phyloP scores from a whole-genome alignment of 2,329 filamentous ascomycete species.

The Scedosporium minutisporum region DNA sequence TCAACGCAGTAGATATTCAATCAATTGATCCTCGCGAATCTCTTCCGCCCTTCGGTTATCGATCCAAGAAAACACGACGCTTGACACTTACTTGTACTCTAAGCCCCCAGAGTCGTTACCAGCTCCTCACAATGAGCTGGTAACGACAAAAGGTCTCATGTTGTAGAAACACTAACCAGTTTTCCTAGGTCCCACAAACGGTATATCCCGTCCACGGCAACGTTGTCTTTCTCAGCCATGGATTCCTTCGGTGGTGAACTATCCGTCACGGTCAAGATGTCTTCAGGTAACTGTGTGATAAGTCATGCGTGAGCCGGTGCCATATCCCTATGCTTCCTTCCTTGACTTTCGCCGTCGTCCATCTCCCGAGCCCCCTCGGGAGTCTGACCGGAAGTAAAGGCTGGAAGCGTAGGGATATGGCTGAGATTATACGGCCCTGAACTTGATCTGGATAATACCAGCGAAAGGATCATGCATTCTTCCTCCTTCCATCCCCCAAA shows the following conservation, averaged over 20 bases:
- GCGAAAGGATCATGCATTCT: conserved; percentile 94
- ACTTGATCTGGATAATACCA: conserved; percentile 99
- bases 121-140: not conserved
- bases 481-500: conserved; percentile 31
- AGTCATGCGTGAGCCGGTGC: conserved; percentile 7
- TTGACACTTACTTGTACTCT: not conserved
- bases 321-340: not conserved
- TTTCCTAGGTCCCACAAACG: not conserved
- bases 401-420: not conserved
- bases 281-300: conserved; percentile 7
- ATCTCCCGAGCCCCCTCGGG: not conserved
- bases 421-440: conserved; percentile 85
- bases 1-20: too few relatives aligned
- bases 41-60: not conserved
- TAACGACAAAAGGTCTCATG: not conserved
- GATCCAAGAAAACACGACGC: not conserved
- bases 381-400: not conserved
- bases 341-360: not conserved
- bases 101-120: not conserved
- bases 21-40: not conserved
- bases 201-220: not conserved
- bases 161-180: conserved; percentile 1
- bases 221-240: not conserved
- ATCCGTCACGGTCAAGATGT: conserved; percentile 4
- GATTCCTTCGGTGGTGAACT: conserved; percentile 4